Percentiles rank a stretch among this genome's conserved stretches.
phyloP scores from a whole-genome alignment of 2,329 filamentous ascomycete species.

The Periglandula ipomoeae region DNA sequence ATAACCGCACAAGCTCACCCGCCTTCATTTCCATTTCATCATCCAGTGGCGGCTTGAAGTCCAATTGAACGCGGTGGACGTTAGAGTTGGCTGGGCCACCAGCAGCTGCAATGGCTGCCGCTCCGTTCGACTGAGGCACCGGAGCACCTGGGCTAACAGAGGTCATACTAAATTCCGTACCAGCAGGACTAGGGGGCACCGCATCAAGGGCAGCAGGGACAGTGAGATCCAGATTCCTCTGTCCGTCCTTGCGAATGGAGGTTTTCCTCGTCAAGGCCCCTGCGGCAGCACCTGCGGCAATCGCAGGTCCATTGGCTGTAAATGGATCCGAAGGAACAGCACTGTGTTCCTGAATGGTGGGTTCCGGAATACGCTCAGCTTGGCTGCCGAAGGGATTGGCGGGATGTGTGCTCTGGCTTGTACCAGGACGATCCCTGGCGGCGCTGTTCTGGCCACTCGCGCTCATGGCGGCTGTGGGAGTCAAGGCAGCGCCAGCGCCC shows the following conservation, averaged over 20 bases:
- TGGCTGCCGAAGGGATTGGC: slow-evolving; percentile 65
- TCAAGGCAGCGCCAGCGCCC: slow-evolving; percentile 32
- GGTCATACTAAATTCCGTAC: slow-evolving; percentile 53
- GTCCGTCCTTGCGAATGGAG: slow-evolving; percentile 45
- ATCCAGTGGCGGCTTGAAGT: slow-evolving; percentile 86
- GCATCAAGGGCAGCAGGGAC: slow-evolving; percentile 25
- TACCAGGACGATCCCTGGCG: slow-evolving; percentile 40
- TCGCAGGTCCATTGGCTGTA: slow-evolving; percentile 29
- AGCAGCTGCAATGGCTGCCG: slow-evolving; percentile 52
- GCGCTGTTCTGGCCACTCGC: slow-evolving; percentile 21
- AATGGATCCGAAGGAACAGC: slow-evolving; percentile 20
- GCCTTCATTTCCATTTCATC: slow-evolving; percentile 78
- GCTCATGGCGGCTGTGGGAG: slow-evolving; percentile 16
- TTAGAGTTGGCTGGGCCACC: slow-evolving; percentile 50
- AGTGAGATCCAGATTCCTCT: slow-evolving; percentile 46
- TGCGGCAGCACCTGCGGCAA: slow-evolving; percentile 18
- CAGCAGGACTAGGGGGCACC: slow-evolving; percentile 49
- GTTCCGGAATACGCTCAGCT: slow-evolving; percentile 39
- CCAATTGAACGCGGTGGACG: slow-evolving; percentile 87
- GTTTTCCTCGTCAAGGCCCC: slow-evolving; percentile 40
- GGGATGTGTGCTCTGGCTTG: slow-evolving; percentile 38
- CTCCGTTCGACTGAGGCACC: slow-evolving; percentile 29
- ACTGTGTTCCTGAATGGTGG: slow-evolving; percentile 26
- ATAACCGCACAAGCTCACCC: slow-evolving; percentile 76
- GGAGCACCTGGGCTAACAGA: slow-evolving; percentile 40